Percentiles rank a stretch among this genome's conserved stretches.
Evolutionary conservation across 2,329 filamentous ascomycete species (phyloP).

Genomic region (Nannizziopsis arthrosporioides): DNA sequence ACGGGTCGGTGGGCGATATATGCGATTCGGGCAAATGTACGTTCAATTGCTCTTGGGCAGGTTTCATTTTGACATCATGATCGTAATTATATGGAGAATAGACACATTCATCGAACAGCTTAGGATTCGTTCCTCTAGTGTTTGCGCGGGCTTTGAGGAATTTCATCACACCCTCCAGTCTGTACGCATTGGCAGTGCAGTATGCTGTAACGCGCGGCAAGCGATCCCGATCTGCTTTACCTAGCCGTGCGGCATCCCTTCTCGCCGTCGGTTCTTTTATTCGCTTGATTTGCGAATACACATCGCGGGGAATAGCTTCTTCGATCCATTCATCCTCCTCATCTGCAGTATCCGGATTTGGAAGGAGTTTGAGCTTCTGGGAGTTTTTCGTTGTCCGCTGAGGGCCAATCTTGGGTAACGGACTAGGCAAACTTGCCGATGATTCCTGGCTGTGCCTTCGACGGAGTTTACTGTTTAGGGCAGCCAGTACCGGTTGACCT

Average conservation of each 20-base stretch:
- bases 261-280: constrained; percentile 94
- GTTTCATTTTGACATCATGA: constrained; percentile 35
- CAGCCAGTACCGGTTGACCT: constrained; percentile 55
- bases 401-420: constrained; percentile 66
- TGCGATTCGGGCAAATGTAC: background rate
- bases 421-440: constrained; percentile 30
- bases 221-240: constrained; percentile 80
- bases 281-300: constrained; percentile 93
- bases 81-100: constrained; percentile 86
- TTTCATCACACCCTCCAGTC: constrained; percentile 77
- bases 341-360: constrained; percentile 68
- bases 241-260: constrained; percentile 79
- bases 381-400: constrained; percentile 91
- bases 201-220: constrained; percentile 91
- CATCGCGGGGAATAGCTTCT: constrained; percentile 85
- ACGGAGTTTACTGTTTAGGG: constrained; percentile 76
- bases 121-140: constrained; percentile 68
- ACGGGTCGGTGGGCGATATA: background rate
- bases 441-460: constrained; percentile 73
- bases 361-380: constrained; percentile 93
- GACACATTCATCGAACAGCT: constrained; percentile 93
- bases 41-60: constrained; percentile 5
- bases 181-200: constrained; percentile 84
- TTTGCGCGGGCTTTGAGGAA: constrained; percentile 79
- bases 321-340: constrained; percentile 65